A percentile compares a stretch with the other conserved stretches of the same genome.
Conservation (phyloP, 306 rosid genomes). For the Mimosa pudica region DNA sequence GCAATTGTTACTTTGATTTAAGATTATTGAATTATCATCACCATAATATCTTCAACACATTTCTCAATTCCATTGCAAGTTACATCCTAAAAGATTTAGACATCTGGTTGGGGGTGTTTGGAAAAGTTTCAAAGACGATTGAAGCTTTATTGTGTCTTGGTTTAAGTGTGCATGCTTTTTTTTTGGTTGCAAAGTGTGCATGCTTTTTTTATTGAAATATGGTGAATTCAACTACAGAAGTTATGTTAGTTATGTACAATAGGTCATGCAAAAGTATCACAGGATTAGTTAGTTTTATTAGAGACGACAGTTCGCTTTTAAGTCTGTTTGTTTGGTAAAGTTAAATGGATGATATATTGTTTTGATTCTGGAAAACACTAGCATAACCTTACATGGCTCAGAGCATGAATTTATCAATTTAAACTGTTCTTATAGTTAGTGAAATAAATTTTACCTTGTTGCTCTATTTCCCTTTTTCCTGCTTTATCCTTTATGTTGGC, state of each 20-base stretch:
- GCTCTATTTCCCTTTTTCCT: neutral
- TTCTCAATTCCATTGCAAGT: neutral
- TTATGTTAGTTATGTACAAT: neutral
- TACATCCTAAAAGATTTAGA: neutral
- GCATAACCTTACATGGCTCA: neutral
- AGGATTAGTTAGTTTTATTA: neutral
- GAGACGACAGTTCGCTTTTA: neutral
- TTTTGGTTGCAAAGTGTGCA: neutral
- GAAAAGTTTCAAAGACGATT: neutral
- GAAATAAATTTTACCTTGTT: neutral
- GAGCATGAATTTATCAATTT: neutral
- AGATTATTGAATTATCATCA: neutral
- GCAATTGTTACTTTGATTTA: neutral
- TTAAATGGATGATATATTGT: neutral
- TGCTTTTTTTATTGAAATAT: neutral
- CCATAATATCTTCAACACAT: conserved; percentile 2
- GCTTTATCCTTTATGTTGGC: no score
- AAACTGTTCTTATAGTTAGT: neutral
- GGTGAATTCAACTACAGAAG: neutral
- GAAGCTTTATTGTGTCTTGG: neutral
- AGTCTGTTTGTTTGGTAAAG: neutral
- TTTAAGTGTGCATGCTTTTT: neutral
- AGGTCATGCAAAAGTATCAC: neutral
- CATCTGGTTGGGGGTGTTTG: neutral
- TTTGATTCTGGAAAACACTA: neutral